Percentiles rank a stretch among this genome's conserved stretches.
phyloP scores from a whole-genome alignment of 306 rosid genomes.

The Hippophae gyantsensis region DNA sequence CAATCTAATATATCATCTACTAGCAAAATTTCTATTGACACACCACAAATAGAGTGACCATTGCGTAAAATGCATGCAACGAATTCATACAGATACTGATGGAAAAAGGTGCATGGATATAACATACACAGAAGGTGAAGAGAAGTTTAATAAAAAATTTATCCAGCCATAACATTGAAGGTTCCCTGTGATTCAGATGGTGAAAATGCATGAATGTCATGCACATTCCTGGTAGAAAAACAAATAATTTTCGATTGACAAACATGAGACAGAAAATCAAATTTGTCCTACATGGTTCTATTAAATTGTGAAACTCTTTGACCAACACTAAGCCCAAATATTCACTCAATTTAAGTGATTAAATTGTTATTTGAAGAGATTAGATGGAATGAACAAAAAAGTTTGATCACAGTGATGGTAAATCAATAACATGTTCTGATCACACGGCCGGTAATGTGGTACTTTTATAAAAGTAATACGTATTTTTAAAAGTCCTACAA shows the following conservation, averaged over 20 bases:
- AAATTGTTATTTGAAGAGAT: too few species aligned
- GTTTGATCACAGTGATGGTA: neutral
- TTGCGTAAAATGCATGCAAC: neutral
- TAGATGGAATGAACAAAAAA: too few species aligned
- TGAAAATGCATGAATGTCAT: slow-evolving; percentile 80
- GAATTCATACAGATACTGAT: slow-evolving; percentile 3
- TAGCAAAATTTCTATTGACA: neutral
- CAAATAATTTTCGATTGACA: too few species aligned
- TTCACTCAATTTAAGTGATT: neutral
- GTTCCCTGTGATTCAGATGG: slow-evolving; percentile 64
- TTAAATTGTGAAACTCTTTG: too few species aligned
- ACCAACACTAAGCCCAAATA: too few species aligned
- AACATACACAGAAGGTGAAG: neutral
- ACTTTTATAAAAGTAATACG: neutral
- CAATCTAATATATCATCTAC: neutral
- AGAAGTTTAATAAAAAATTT: slow-evolving; percentile 12
- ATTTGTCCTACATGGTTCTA: too few species aligned
- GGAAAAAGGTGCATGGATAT: neutral
- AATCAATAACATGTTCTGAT: neutral
- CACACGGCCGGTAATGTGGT: neutral
- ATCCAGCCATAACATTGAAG: slow-evolving; percentile 78
- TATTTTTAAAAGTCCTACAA: slow-evolving; percentile 10
- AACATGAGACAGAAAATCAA: too few species aligned
- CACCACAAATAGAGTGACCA: neutral
- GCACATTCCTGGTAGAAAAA: slow-evolving; percentile 69